These are phyloP conservation scores for Sclerotinia borealis DNA, from an alignment of 2,329 filamentous ascomycete genomes.

Conservation along the genomic window DNA sequence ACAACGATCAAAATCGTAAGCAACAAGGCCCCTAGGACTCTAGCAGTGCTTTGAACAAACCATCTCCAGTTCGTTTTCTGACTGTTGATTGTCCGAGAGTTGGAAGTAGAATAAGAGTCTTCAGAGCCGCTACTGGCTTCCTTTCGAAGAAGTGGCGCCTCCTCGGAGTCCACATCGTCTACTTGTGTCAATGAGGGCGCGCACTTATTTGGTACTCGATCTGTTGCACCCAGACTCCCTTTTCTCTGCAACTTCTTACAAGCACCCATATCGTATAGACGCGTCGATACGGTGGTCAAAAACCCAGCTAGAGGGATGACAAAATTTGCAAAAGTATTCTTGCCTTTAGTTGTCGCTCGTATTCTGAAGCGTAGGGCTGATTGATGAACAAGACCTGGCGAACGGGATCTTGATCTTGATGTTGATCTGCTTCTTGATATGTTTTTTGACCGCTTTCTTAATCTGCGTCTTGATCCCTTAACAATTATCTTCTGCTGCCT, in stretches of 20 bases:
- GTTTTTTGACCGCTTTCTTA: background rate
- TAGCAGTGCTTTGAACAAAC: conserved; percentile 23
- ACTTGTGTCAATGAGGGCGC: background rate
- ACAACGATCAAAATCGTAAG: conserved; percentile 26
- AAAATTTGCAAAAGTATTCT: conserved; percentile 18
- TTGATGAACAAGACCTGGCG: background rate
- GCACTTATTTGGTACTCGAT: background rate
- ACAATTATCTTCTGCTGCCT: background rate
- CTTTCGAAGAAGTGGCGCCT: conserved; percentile 22
- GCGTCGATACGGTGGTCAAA: conserved; percentile 18
- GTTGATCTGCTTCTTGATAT: background rate
- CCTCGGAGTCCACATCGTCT: conserved; percentile 16
- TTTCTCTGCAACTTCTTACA: conserved; percentile 6
- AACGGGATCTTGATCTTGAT: background rate
- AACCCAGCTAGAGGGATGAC: conserved; percentile 20
- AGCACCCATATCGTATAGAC: conserved; percentile 25
- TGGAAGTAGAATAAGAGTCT: background rate
- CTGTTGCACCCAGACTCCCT: background rate
- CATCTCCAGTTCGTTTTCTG: conserved; percentile 6
- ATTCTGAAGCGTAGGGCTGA: background rate
- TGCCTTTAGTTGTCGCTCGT: conserved; percentile 4
- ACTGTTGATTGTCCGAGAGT: background rate
- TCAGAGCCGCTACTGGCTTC: conserved; percentile 9
- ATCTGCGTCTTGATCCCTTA: background rate
- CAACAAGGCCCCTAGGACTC: conserved; percentile 21